A percentile compares a stretch with the other conserved stretches of the same genome.
Evolutionary conservation across 768 basidiomycete genomes (phyloP).

Genomic region (Xerocomellus intermedius): DNA sequence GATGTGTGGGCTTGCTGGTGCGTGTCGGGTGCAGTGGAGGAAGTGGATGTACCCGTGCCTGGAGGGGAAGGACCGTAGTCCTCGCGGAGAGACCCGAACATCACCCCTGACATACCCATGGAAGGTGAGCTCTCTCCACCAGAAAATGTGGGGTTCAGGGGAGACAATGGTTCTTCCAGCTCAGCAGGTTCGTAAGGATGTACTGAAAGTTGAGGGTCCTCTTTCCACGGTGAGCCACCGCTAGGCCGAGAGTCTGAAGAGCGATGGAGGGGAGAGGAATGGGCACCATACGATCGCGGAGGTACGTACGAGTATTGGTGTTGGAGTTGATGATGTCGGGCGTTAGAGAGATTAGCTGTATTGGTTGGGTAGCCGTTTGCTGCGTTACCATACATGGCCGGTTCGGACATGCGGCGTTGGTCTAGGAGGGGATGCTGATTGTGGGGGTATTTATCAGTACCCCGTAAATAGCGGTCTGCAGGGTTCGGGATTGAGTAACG

Average conservation of each 20-base stretch:
- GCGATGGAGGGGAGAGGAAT: conserved; percentile 46
- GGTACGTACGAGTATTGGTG: conserved; percentile 37
- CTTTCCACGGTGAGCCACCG: conserved; percentile 34
- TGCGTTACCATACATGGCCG: conserved; percentile 46
- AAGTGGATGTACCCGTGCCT: conserved; percentile 58
- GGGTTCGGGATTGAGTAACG: conserved; percentile 37
- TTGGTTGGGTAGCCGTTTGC: conserved; percentile 37
- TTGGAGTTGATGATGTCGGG: conserved; percentile 42
- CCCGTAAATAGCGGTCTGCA: conserved; percentile 42
- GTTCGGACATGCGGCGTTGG: conserved; percentile 71
- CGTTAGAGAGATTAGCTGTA: conserved; percentile 30
- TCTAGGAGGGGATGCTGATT: conserved; percentile 43
- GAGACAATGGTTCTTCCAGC: conserved; percentile 52
- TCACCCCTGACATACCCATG: conserved; percentile 31
- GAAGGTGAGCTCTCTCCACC: conserved; percentile 38
- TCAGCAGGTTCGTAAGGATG: conserved; percentile 35
- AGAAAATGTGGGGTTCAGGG: conserved; percentile 53
- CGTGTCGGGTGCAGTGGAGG: conserved; percentile 41
- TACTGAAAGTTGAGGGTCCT: conserved; percentile 30
- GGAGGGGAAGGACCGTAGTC: conserved; percentile 63
- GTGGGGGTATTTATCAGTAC: conserved; percentile 35
- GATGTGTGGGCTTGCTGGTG: conserved; percentile 20
- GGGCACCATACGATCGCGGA: conserved; percentile 37
- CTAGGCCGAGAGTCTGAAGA: conserved; percentile 45
- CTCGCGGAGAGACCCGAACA: conserved; percentile 47